A percentile compares a stretch with the other conserved stretches of the same genome.
phyloP scores from a whole-genome alignment of 2,329 filamentous ascomycete species.

The Boeremia exigua region DNA sequence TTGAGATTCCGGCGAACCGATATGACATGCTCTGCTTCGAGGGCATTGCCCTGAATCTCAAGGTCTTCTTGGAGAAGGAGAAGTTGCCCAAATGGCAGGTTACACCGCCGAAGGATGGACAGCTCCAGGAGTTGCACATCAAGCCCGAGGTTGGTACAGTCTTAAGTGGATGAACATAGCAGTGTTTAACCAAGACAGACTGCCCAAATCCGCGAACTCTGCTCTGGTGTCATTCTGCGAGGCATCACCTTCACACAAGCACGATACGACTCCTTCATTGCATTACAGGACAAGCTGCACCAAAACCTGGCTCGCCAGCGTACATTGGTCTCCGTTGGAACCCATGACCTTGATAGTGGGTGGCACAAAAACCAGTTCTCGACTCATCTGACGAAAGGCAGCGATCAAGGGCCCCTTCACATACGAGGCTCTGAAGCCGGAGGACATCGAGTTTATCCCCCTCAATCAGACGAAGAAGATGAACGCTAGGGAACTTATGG shows the following conservation, averaged over 20 bases:
- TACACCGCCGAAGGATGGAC: conserved; percentile 71
- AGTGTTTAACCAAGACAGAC: conserved; percentile 59
- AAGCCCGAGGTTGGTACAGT: conserved; percentile 62
- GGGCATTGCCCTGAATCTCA: conserved; percentile 92
- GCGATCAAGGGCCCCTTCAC: conserved; percentile 90
- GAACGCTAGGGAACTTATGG: conserved; percentile 87
- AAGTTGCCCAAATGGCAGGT: conserved; percentile 81
- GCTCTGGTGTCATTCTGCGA: conserved; percentile 87
- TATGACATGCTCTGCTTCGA: conserved; percentile 97
- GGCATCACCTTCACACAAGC: conserved; percentile 91
- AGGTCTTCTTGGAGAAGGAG: conserved; percentile 84
- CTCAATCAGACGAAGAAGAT: conserved; percentile 91
- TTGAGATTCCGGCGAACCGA: conserved; percentile 95
- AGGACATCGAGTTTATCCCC: conserved; percentile 88
- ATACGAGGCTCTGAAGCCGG: conserved; percentile 90
- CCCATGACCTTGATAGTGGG: conserved; percentile 85
- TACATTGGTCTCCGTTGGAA: conserved; percentile 95
- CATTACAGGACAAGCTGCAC: conserved; percentile 96
- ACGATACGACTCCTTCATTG: conserved; percentile 96
- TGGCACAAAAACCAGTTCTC: not conserved
- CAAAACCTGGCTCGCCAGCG: conserved; percentile 92
- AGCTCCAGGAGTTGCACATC: conserved; percentile 82
- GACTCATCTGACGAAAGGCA: conserved; percentile 28
- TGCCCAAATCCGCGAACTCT: conserved; percentile 79
- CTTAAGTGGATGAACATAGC: not conserved